These are phyloP conservation scores for Rhodotorula mucilaginosa DNA, from an alignment of 1,284 basidiomycete species.

Conservation along the genomic window DNA sequence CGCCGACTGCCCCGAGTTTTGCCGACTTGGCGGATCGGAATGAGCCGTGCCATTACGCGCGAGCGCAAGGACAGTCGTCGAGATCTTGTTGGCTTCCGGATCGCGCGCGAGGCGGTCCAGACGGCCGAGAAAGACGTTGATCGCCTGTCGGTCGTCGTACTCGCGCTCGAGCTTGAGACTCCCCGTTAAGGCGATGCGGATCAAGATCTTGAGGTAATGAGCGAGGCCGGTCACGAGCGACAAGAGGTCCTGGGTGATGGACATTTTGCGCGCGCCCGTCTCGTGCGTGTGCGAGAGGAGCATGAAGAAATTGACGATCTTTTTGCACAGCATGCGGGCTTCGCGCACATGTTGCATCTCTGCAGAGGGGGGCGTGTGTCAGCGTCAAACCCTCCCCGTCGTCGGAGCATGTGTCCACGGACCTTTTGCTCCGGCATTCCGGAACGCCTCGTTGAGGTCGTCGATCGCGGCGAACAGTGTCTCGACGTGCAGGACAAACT, in stretches of 20 bases:
- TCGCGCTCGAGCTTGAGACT: slow-evolving; percentile 94
- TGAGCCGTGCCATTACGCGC: slow-evolving; percentile 2
- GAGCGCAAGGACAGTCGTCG: slow-evolving; percentile 22
- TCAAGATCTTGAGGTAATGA: slow-evolving; percentile 98
- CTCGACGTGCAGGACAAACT: slow-evolving; percentile 97
- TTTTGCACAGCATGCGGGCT: slow-evolving; percentile 96
- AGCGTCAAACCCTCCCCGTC: not conserved
- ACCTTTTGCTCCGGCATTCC: slow-evolving; percentile 80
- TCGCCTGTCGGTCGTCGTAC: slow-evolving; percentile 73
- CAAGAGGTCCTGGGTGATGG: slow-evolving; percentile 94
- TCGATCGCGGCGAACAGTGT: slow-evolving; percentile 96
- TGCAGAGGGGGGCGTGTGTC: slow-evolving; percentile 46
- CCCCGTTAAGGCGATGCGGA: slow-evolving; percentile 93
- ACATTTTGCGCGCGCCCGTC: slow-evolving; percentile 80
- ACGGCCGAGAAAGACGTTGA: slow-evolving; percentile 85
- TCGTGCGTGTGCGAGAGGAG: slow-evolving; percentile 94
- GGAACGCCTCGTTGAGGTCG: slow-evolving; percentile 87
- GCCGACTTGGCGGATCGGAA: slow-evolving; percentile 23
- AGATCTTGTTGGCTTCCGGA: slow-evolving; percentile 47
- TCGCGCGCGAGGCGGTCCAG: slow-evolving; percentile 87
- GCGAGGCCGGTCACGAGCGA: slow-evolving; percentile 97
- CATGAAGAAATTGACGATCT: slow-evolving; percentile 98
- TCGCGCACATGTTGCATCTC: slow-evolving; percentile 98
- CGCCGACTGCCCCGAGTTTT: slow-evolving; percentile 15
- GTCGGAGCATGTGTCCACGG: not conserved